Base-by-base conservation (phyloP, 2,329 filamentous ascomycete species). In the Pseudogymnoascus sp. region DNA sequence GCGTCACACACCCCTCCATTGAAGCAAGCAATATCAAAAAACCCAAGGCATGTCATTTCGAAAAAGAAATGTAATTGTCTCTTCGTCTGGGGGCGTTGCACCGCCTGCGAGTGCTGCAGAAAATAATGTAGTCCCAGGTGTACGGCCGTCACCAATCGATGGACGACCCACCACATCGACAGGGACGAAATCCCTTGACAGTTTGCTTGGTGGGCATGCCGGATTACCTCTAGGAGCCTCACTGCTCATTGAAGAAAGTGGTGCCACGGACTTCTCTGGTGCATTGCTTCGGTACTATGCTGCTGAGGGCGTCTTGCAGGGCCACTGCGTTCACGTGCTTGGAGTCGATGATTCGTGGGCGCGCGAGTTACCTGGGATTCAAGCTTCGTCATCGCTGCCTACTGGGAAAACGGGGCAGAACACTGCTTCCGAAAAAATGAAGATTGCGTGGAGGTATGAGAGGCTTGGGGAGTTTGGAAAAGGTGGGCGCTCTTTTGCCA, bases 371-470 rank as follows among this genome's bases (percentile, higher is more conserved):
- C 94, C 94, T 2, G 93, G 89, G 0, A 73, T 95, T 34, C 81
- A 54, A 74, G 79, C 1, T 34, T 54, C 47, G 16, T 32, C 47
- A 18, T 54, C 47, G 47, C 16, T 32, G 11, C 78, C 34, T 74
- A 76, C 43, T 76, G 74, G 61, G 68, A 70, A 8, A 72, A 70
- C 41, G 70, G 69, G 68, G 69, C 72, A 73, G 75, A 72, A 66
- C 38, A 60, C 70, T 14, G 66, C 71, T 2, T 69, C 74, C 2
- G 79, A 80, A 12, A 92, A 87, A 74, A 97, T 99, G 94, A 97
- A 96, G 77, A 99, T 99, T 77, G 94, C 94, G 3, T 99, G 94
- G 94, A 83, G 94, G 73, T 99, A 99, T 75, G 92, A 97, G 74
- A 83, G 85, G 34, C 74, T 97, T 60, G 88, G 89, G 14, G 87